Evolutionary conservation across 2,329 filamentous ascomycete species (phyloP).

Genomic region (Penicillium sp.): DNA sequence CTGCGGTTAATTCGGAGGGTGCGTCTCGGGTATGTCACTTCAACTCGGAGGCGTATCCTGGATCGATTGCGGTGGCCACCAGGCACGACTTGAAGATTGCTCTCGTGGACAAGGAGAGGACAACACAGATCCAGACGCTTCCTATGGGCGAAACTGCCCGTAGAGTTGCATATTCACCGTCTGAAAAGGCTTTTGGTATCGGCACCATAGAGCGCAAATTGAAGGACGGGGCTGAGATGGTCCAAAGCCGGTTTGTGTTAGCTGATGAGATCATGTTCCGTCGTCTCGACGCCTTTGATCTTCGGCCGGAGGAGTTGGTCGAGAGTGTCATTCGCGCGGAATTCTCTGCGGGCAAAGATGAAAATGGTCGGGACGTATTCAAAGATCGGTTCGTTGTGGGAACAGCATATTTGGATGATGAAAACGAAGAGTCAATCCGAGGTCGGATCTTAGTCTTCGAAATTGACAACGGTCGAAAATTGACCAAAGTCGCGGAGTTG

Average conservation of each 20-base stretch:
- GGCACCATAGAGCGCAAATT: constrained; percentile 74
- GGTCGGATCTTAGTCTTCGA: constrained; percentile 81
- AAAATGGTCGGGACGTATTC: constrained; percentile 42
- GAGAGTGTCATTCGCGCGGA: constrained; percentile 75
- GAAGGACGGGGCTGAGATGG: constrained; percentile 59
- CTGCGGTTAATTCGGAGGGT: constrained; percentile 81
- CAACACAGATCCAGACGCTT: constrained; percentile 77
- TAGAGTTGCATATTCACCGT: constrained; percentile 73
- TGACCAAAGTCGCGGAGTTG: constrained; percentile 63
- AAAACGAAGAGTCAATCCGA: constrained; percentile 46
- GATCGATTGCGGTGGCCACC: constrained; percentile 72
- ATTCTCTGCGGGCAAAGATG: constrained; percentile 52
- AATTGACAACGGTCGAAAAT: constrained; percentile 58
- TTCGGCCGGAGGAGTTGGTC: constrained; percentile 64
- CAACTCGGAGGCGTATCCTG: constrained; percentile 69
- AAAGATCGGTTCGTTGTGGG: constrained; percentile 78
- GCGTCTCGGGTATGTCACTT: constrained; percentile 75
- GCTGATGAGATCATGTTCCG: constrained; percentile 86
- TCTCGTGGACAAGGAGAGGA: constrained; percentile 69
- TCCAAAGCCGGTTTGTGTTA: constrained; percentile 73
- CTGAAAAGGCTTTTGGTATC: constrained; percentile 71
- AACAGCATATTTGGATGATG: constrained; percentile 65
- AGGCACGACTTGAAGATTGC: constrained; percentile 67
- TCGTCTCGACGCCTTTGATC: constrained; percentile 59
- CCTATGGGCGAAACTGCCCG: constrained; percentile 73